phyloP scores from a whole-genome alignment of 306 rosid genomes.

The Dalbergia cochinchinensis region DNA sequence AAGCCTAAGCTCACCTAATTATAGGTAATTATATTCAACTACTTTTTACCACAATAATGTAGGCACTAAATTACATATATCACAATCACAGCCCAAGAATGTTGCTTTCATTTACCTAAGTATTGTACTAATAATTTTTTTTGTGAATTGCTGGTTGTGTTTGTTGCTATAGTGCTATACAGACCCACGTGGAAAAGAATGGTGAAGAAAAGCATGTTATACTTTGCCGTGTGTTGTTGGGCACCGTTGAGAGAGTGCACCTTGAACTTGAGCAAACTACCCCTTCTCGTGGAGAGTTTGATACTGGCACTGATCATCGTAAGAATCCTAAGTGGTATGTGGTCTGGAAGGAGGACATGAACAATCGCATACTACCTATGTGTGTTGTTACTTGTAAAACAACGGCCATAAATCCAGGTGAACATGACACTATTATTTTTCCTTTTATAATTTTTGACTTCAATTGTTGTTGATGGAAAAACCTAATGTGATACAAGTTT shows the following conservation, averaged over 20 bases:
- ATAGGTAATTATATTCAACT: constrained; percentile 47
- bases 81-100: too few relatives aligned
- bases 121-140: too few relatives aligned
- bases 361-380: constrained; percentile 65
- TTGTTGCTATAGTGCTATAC: constrained; percentile 53
- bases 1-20: constrained; percentile 50
- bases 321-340: constrained; percentile 62
- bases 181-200: constrained; percentile 49
- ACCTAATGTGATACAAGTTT: too few relatives aligned
- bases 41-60: too few relatives aligned
- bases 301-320: constrained; percentile 66
- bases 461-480: too few relatives aligned
- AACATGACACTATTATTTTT: background rate
- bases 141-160: constrained; percentile 9
- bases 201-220: constrained; percentile 56
- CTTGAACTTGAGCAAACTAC: constrained; percentile 55
- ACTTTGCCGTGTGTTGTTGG: constrained; percentile 69
- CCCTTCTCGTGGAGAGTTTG: constrained; percentile 59
- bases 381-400: constrained; percentile 70
- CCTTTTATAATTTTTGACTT: background rate
- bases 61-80: too few relatives aligned
- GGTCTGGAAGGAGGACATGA: constrained; percentile 65
- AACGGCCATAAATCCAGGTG: constrained; percentile 46
- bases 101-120: too few relatives aligned
- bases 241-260: constrained; percentile 63